A percentile compares a stretch with the other conserved stretches of the same genome.
Evolutionary conservation across 192 early-diverging fungal genomes (phyloP).

Genomic region (Coemansia erecta): DNA sequence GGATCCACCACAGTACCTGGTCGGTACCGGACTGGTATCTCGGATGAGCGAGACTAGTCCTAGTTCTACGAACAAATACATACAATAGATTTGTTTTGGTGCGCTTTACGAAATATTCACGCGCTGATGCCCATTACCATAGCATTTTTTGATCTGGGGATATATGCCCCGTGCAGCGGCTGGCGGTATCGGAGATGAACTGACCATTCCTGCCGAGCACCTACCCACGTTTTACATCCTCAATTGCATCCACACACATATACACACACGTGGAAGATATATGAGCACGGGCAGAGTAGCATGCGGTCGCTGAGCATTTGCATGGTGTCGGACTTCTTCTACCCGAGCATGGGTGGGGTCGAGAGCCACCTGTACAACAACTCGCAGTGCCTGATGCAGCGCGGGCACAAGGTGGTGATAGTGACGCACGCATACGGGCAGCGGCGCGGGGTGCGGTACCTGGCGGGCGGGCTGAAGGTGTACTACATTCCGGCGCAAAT

Average conservation of each 20-base stretch:
- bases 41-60: too few relatives aligned
- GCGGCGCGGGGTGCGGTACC: slow-evolving; percentile 81
- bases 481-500: slow-evolving; percentile 89
- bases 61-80: not conserved
- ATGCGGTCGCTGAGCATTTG: slow-evolving; percentile 46
- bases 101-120: too few relatives aligned
- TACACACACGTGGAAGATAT: too few relatives aligned
- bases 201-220: too few relatives aligned
- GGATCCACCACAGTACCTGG: too few relatives aligned
- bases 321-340: slow-evolving; percentile 98
- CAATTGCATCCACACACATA: too few relatives aligned
- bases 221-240: not conserved
- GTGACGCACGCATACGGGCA: slow-evolving; percentile 88
- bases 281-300: not conserved
- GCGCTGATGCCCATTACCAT: too few relatives aligned
- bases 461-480: slow-evolving; percentile 90
- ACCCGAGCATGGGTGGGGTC: slow-evolving; percentile 94
- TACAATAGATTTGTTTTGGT: not conserved
- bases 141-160: too few relatives aligned
- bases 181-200: too few relatives aligned
- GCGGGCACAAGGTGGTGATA: slow-evolving; percentile 95
- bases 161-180: too few relatives aligned
- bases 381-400: slow-evolving; percentile 80
- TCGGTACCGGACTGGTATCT: too few relatives aligned
- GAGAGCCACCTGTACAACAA: slow-evolving; percentile 92